Base-by-base conservation (phyloP, 257 asterid species). In the Eucommia ulmoides region DNA sequence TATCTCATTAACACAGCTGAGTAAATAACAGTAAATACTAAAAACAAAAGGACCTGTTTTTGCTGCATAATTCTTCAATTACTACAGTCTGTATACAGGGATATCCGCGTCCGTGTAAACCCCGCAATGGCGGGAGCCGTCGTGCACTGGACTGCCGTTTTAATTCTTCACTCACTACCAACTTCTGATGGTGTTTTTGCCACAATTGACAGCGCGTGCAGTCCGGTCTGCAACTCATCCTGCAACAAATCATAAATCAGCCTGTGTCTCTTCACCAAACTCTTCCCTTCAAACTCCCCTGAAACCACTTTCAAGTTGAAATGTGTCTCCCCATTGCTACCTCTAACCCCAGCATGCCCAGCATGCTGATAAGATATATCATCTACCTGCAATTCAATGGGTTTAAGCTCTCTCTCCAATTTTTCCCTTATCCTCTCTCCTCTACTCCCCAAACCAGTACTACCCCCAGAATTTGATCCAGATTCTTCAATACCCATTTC, bases 251-350 rank as follows among this genome's bases (percentile, higher is more conserved):
- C 65, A 60, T 84, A 82, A 58, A 84, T 65, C 78, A 81, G 42
- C 49, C 94, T 71, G 62, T 88, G 95, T 80, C 97, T 81, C 74
- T 88, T 84, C 55, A 88, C 89, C 80, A 88, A 65, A 70, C 95
- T 88, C 75, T 88, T 88, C 53, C 87, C 93, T 66, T 74, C 92
- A 58, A 88, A 88, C 61, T 77, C 83, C 24, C 69, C 60, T 2
- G 88, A 81, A 57, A 88, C 73, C 59, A 84, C 86, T 33, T 65
- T 77, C 18, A 84, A 70, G 66, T 88, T 88, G 58, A 84, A 81
- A 67, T 88, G 97, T 0, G 95, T 84, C 76, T 88, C 97, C 19
- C 86, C 92, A 23, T 75, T 82, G 33, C 83, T 81, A 9, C 92
- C 93, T 68, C 61, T 61, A 54, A 65, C 73, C 22, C 93, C 93